These are phyloP conservation scores for Rhodotorula sp. DNA, from an alignment of 1,284 basidiomycete genomes.

Conservation along the genomic window DNA sequence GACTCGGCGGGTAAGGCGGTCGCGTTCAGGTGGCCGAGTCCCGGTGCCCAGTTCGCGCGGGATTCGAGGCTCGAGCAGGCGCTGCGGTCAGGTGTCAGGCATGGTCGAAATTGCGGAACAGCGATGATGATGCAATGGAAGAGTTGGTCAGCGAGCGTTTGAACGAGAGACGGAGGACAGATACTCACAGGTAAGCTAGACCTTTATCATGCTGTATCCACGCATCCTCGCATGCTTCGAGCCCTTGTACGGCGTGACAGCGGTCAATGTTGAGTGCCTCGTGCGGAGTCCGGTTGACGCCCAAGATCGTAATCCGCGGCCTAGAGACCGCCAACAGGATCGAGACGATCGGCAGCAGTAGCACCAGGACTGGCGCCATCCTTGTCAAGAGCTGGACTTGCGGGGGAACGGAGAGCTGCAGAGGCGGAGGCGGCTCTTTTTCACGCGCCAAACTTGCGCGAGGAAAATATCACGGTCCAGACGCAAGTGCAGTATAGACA, in stretches of 20 bases:
- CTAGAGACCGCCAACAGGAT: background rate
- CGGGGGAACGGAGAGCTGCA: background rate
- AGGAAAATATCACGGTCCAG: no score
- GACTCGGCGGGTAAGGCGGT: conserved; percentile 41
- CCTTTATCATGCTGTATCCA: conserved; percentile 25
- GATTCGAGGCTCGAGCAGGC: conserved; percentile 61
- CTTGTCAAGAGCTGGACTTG: no score
- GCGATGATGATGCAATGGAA: background rate
- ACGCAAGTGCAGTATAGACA: no score
- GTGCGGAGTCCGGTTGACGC: conserved; percentile 1
- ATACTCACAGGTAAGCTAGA: conserved; percentile 28
- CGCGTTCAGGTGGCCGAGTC: conserved; percentile 49
- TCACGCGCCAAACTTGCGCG: no score
- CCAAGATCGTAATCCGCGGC: conserved; percentile 12
- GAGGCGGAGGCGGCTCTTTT: background rate
- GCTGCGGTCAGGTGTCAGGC: background rate
- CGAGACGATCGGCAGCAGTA: background rate
- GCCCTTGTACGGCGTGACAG: conserved; percentile 11
- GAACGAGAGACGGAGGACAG: background rate
- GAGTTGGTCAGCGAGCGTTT: background rate
- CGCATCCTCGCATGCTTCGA: conserved; percentile 31
- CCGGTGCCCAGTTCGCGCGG: conserved; percentile 62
- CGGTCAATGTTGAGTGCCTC: conserved; percentile 17
- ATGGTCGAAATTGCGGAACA: background rate
- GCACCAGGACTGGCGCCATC: background rate